A percentile compares a stretch with the other conserved stretches of the same genome.
Conservation (phyloP, 306 rosid genomes). For the Lathyrus aphaca region DNA sequence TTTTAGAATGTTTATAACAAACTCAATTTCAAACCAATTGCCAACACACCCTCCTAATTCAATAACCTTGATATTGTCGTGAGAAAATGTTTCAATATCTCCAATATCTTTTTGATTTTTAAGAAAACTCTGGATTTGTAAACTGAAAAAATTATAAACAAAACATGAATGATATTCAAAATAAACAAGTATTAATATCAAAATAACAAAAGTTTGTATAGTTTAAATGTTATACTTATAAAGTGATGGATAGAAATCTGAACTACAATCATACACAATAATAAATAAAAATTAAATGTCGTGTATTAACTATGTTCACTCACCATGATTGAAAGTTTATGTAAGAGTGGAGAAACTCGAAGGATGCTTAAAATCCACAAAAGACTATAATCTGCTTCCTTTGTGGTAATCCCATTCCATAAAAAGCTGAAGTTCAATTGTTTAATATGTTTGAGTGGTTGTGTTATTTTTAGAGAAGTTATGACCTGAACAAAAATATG, state of each 20-base stretch:
- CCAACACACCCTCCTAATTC: conserved; percentile 19
- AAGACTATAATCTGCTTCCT: background rate
- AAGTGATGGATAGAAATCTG: too few species aligned
- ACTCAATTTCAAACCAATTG: conserved; percentile 21
- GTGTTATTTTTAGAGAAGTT: background rate
- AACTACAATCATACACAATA: background rate
- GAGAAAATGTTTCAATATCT: background rate
- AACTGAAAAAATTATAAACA: background rate
- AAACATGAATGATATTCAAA: too few species aligned
- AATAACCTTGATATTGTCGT: background rate
- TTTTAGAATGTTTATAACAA: background rate
- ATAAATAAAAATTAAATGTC: background rate
- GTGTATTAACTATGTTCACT: background rate
- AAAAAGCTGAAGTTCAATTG: background rate
- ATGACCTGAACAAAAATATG: background rate
- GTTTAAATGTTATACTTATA: too few species aligned
- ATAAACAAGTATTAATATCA: too few species aligned
- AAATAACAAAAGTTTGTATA: too few species aligned
- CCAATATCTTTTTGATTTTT: background rate
- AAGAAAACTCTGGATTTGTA: background rate
- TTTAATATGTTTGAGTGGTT: conserved; percentile 1
- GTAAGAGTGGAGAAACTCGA: background rate
- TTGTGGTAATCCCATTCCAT: background rate
- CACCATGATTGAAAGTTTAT: conserved; percentile 5
- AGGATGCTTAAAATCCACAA: conserved; percentile 8